Conservation (phyloP, 2,329 filamentous ascomycete species). For the Colletotrichum endophyticum region DNA sequence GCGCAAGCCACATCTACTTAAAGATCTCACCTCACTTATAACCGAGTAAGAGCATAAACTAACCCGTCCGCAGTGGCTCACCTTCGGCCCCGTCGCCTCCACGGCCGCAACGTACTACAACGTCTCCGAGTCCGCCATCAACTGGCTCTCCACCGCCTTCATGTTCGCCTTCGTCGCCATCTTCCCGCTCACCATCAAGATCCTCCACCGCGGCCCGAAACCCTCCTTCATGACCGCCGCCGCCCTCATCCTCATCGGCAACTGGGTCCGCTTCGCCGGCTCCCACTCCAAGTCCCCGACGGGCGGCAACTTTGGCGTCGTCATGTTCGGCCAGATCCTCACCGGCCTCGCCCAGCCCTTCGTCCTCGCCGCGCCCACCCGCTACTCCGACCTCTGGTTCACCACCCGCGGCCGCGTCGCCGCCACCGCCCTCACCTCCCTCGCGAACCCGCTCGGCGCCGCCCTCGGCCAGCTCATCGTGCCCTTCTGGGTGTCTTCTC, state of each 20-base stretch:
- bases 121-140: constrained; percentile 78
- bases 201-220: constrained; percentile 81
- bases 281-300: constrained; percentile 46
- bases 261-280: constrained; percentile 89
- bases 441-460: constrained; percentile 90
- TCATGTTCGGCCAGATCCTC: constrained; percentile 91
- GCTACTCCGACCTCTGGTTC: constrained; percentile 96
- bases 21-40: not conserved
- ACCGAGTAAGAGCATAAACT: not conserved
- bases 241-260: constrained; percentile 77
- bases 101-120: constrained; percentile 77
- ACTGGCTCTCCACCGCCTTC: constrained; percentile 91
- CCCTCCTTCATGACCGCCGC: constrained; percentile 76
- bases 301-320: constrained; percentile 71
- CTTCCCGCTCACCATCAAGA: constrained; percentile 76
- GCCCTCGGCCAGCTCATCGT: constrained; percentile 88
- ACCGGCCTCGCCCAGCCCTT: constrained; percentile 92
- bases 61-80: constrained; percentile 73
- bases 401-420: constrained; percentile 81
- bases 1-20: not conserved
- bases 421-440: constrained; percentile 82
- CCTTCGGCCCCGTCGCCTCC: constrained; percentile 82
- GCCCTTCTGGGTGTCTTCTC: constrained; percentile 72
- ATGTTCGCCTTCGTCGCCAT: constrained; percentile 81
- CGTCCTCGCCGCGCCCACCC: constrained; percentile 84